A percentile compares a stretch with the other conserved stretches of the same genome.
These are phyloP conservation scores for Silene latifolia DNA, from an alignment of 148 eudicot genomes.

Conservation along the genomic window DNA sequence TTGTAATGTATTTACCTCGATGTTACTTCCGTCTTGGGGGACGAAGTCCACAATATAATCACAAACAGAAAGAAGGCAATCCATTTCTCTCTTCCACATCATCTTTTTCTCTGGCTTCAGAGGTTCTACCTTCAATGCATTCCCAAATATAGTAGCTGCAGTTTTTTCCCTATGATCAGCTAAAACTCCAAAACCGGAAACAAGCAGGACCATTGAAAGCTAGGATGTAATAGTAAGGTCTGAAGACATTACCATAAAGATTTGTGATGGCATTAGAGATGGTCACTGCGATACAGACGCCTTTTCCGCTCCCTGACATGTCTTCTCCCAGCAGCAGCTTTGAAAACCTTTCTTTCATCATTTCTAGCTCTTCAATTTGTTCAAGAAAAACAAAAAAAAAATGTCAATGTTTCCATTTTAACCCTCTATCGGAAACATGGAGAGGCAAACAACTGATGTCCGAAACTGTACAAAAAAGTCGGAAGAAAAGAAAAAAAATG, in stretches of 20 bases:
- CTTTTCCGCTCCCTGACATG: constrained; percentile 98
- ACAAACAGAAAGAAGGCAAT: constrained; percentile 80
- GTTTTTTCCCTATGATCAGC: not conserved
- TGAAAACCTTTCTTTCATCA: constrained; percentile 95
- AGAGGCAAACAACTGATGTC: too few relatives aligned
- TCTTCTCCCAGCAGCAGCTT: constrained; percentile 92
- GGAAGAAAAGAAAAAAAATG: not conserved
- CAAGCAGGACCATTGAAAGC: not conserved
- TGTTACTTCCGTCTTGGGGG: constrained; percentile 39
- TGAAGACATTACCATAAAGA: constrained; percentile 63
- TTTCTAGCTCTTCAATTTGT: constrained; percentile 54
- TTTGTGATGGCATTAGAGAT: constrained; percentile 94
- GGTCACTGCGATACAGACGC: constrained; percentile 77
- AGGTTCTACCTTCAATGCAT: constrained; percentile 74
- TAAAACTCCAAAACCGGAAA: not conserved
- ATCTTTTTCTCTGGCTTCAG: constrained; percentile 65
- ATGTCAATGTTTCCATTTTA: not conserved
- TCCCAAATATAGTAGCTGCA: constrained; percentile 94
- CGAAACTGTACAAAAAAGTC: too few relatives aligned
- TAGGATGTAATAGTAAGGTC: not conserved
- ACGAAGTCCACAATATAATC: constrained; percentile 79
- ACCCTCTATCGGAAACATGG: too few relatives aligned
- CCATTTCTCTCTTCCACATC: constrained; percentile 98
- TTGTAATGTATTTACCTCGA: constrained; percentile 48
- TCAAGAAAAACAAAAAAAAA: not conserved